phyloP scores from a whole-genome alignment of 345 rosid species.

The Arabis hirsuta region DNA sequence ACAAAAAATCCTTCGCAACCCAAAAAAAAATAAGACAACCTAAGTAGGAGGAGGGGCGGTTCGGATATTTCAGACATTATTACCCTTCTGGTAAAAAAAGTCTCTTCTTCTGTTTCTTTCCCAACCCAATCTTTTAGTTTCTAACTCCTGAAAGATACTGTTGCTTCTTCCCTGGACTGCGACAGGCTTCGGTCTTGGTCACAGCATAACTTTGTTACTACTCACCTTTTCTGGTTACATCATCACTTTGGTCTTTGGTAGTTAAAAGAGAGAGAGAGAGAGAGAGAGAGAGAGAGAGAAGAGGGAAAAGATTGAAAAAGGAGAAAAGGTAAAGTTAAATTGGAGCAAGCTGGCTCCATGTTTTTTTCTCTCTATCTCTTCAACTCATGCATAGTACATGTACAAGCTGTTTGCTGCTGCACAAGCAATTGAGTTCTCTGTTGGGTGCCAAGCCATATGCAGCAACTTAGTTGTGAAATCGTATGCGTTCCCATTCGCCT shows the following conservation, averaged over 20 bases:
- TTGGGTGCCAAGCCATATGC: slow-evolving; percentile 99
- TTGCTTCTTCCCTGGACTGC: slow-evolving; percentile 30
- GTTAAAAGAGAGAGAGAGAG: slow-evolving; percentile 29
- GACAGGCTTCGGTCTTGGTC: slow-evolving; percentile 37
- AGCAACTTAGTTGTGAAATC: slow-evolving; percentile 92
- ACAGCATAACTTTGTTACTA: slow-evolving; percentile 38
- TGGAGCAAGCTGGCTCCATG: slow-evolving; percentile 37
- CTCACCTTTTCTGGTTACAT: slow-evolving; percentile 44
- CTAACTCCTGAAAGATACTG: slow-evolving; percentile 32
- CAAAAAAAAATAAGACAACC: slow-evolving; percentile 27
- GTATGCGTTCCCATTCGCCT: slow-evolving; percentile 88
- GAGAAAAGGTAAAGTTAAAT: slow-evolving; percentile 30
- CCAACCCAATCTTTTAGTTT: slow-evolving; percentile 34
- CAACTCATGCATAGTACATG: slow-evolving; percentile 92
- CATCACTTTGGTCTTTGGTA: slow-evolving; percentile 46
- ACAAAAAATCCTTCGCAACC: slow-evolving; percentile 32
- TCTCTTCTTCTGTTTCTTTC: slow-evolving; percentile 31
- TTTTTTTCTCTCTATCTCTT: slow-evolving; percentile 12
- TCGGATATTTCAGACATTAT: slow-evolving; percentile 38
- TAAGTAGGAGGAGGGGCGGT: slow-evolving; percentile 37
- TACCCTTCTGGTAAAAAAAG: slow-evolving; percentile 28
- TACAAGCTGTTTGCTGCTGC: slow-evolving; percentile 99
- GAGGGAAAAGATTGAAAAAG: background rate
- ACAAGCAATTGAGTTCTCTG: slow-evolving; percentile 95
- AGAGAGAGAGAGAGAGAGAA: background rate